Conservation (phyloP, 371 early-diverging fungal genomes). For the Mucor ambiguus region DNA sequence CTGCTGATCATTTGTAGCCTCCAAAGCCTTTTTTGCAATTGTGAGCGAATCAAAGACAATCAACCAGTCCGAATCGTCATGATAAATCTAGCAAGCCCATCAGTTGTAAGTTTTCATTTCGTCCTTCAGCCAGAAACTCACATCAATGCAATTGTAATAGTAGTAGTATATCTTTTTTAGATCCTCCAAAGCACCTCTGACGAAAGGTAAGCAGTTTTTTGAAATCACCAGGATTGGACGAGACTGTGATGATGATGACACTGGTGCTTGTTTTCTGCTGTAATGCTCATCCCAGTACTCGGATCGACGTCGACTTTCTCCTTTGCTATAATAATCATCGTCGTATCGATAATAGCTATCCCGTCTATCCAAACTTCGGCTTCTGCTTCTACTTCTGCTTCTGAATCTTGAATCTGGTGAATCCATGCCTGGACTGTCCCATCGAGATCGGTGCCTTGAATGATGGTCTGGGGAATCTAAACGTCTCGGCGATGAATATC, state of each 20-base stretch:
- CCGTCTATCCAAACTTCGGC: conserved; percentile 34
- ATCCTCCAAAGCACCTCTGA: conserved; percentile 53
- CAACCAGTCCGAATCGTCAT: conserved; percentile 62
- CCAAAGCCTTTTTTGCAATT: conserved; percentile 53
- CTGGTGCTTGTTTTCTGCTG: conserved; percentile 8
- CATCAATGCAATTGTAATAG: conserved; percentile 43
- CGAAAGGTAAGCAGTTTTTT: conserved; percentile 56
- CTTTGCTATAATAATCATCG: conserved; percentile 12
- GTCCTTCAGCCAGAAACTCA: conserved; percentile 9
- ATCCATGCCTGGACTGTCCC: conserved; percentile 45
- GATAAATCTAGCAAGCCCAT: conserved; percentile 39
- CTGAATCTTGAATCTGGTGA: conserved; percentile 40
- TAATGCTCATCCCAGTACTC: conserved; percentile 30
- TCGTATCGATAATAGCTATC: conserved; percentile 25
- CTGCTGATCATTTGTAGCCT: conserved; percentile 44
- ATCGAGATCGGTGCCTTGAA: conserved; percentile 28
- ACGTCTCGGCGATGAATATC: conserved; percentile 43
- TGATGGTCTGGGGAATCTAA: conserved; percentile 6
- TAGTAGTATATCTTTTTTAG: conserved; percentile 43
- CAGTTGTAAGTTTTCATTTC: not conserved
- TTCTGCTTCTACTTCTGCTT: conserved; percentile 35
- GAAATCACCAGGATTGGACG: conserved; percentile 55
- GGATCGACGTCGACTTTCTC: conserved; percentile 15
- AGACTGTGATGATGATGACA: not conserved
- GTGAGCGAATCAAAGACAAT: conserved; percentile 57